Evolutionary conservation across 768 basidiomycete genomes (phyloP), one percentile per base, ranked within the genome.

Genomic region (Russula virescens): DNA sequence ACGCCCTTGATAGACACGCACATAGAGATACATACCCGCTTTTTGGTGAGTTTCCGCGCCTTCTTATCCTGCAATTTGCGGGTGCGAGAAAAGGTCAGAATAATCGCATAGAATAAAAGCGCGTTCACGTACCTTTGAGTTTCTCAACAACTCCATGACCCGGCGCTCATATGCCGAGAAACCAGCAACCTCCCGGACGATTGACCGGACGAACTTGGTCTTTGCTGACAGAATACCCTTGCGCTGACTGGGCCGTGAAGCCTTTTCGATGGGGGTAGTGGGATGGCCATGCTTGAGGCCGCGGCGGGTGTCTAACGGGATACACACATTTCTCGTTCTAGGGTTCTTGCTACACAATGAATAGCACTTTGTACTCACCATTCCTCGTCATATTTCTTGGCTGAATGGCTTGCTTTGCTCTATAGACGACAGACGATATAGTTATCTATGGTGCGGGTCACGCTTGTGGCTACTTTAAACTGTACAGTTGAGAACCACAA

Each of bases 31-130:
- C 88, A 70, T 72, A 97, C 96, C 83, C 94, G 88, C 83, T 96
- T 98, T 88, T 99, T 99, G 70, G 94, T 95, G 82, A 98, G 81
- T 81, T 98, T 98, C 76, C 94, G 84, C 63, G 96, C 96, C 80
- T 96, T 98, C 87, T 99, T 99, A 77, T 99, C 96, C 94, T 94
- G 71, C 49, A 45, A 25, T 40, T 40, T 45, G 19, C 26, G 31
- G 42, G 35, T 31, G 13, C 42, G 31, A 8, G 31, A 31, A 31
- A 5, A n/a, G n/a, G 26, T 55, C 34, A 51, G 31, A 21, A 28
- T 26, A 48, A 21, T 16, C 18, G 21, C 21, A 21, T 28, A 11
- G 25, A 34, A 13, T 23, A 47, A 14, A 18, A 13, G 46, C 21
- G 34, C 45, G 28, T 13, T 45, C 42, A 75, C 87, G 69, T 74